phyloP scores from a whole-genome alignment of 805 yeast species.

The Metschnikowia cubensis region DNA sequence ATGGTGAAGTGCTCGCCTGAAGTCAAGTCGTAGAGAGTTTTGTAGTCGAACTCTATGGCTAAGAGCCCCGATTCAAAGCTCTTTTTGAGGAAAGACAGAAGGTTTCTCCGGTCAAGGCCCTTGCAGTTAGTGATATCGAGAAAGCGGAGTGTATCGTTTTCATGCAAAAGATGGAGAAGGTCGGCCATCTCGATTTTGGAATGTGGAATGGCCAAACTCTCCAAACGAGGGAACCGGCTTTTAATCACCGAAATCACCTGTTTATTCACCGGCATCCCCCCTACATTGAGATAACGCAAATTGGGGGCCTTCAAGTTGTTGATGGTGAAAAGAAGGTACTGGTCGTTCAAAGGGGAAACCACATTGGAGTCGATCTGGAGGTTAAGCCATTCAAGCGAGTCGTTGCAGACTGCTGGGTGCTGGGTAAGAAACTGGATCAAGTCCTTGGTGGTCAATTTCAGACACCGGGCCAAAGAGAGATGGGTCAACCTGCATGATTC shows the following conservation, averaged over 20 bases:
- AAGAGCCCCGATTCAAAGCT: constrained; percentile 33
- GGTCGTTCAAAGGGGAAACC: constrained; percentile 52
- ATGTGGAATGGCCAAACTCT: constrained; percentile 43
- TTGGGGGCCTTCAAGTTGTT: constrained; percentile 42
- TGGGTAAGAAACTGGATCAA: constrained; percentile 62
- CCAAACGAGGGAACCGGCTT: constrained; percentile 36
- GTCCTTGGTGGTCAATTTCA: constrained; percentile 67
- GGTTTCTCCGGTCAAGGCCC: constrained; percentile 54
- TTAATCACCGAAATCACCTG: constrained; percentile 37
- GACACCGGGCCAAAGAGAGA: constrained; percentile 53
- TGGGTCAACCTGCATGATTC: constrained; percentile 62
- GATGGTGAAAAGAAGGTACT: constrained; percentile 44
- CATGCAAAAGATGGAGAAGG: constrained; percentile 31
- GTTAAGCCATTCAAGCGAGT: constrained; percentile 61
- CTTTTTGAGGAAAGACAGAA: constrained; percentile 26
- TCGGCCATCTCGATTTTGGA: constrained; percentile 35
- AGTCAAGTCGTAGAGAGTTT: constrained; percentile 47
- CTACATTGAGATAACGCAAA: constrained; percentile 52
- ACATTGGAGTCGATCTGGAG: constrained; percentile 61
- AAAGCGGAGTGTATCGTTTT: constrained; percentile 40
- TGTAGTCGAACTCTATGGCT: constrained; percentile 66
- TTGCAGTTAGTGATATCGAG: constrained; percentile 67
- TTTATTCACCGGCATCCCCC: constrained; percentile 57
- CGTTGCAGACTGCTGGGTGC: constrained; percentile 58
- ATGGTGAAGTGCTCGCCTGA: constrained; percentile 32